Evolutionary conservation across 805 yeast genomes (phyloP), one percentile per base, ranked within the genome.

Genomic region (Metschnikowia arizonensis): DNA sequence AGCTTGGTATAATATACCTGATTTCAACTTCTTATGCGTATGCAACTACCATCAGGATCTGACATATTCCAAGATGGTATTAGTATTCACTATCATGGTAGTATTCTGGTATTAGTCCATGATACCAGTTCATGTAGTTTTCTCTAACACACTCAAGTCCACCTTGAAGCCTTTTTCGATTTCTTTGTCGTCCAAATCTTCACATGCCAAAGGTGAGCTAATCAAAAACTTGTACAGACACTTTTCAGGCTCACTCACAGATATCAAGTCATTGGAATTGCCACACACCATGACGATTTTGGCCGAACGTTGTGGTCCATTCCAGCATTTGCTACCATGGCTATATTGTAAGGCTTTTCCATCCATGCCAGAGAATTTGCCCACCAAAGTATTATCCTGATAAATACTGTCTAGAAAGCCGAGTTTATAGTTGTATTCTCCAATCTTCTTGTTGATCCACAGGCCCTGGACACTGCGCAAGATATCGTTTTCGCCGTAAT

Each of bases 261-360:
- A 62, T n/a, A 83, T 45, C 19, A 88, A 62, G 45, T 73, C 69
- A 38, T 76, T 68, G 3, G 68, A 64, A 2, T 72, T 65, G 0
- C 95, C 95, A 65, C 99, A 93, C 14, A 70, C 68, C 44, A 90
- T 59, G 18, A 69, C 69, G 1, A 87, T 82, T 8, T 62, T 65
- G 1, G 88, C 90, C 28, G 83, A 76, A 62, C 99, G 79, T 24
- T 69, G 62, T 4, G 97, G 97, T 0, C 99, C 99, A 61, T 89
- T 87, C 97, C 98, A 91, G 64, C 99, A 93, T 58, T 74, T 77
- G 33, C 81, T 82, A 17, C 99, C 99, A 15, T 69, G 59, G 3
- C 63, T 68, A 59, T 72, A 93, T 26, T 67, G 66, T 55, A 64
- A 39, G 55, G 62, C 42, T 50, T 65, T 49, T 55, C 61, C 64